Evolutionary conservation across 2,329 filamentous ascomycete genomes (phyloP), one percentile per base, ranked within the genome.

Genomic region (Claviceps fusiformis): DNA sequence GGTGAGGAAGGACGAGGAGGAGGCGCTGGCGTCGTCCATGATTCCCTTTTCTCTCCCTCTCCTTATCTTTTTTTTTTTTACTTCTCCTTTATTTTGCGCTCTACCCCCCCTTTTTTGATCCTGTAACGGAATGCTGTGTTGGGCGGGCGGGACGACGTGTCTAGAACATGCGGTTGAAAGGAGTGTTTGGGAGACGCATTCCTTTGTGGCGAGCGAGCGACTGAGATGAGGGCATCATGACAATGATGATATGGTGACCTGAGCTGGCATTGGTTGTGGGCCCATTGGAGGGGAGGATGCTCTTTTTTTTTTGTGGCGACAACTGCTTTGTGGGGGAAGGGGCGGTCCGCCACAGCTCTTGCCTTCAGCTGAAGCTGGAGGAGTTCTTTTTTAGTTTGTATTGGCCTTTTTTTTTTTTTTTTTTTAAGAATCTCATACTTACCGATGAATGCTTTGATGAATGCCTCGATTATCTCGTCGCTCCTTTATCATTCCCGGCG

Each of bases 1-100:
- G 55, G 65, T 60, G 54, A 66, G 55, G 49, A 62, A 58, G 53
- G 17, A 15, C 15, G 60, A 54, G 46, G 63, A 55, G 13, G 63
- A 46, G 17, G 61, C 55, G 31, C 33, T 47, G 52, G 52, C 19
- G 53, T 58, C 49, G 58, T 57, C 33, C 59, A 59, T 43, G 57
- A 54, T 35, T 49, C n/a, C 33, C 15, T 59, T 11, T 41, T 8
- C 24, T 45, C n/a, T n/a, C n/a, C n/a, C n/a, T n/a, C n/a, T 31
- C 37, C 43, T 43, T 41, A n/a, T 41, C 33, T 50, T 19, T 54
- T 17, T 45, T 27, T 37, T 45, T n/a, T 11, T 35, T 47, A 17
- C 13, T 27, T 31, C 15, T 47, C 10, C 13, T 13, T 13, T 45
- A 24, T 24, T n/a, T n/a, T n/a, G n/a, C n/a, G n/a, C n/a, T n/a